These are phyloP conservation scores for Chloroidium sp. DNA, from an alignment of 163 green algal species.

Conservation along the genomic window DNA sequence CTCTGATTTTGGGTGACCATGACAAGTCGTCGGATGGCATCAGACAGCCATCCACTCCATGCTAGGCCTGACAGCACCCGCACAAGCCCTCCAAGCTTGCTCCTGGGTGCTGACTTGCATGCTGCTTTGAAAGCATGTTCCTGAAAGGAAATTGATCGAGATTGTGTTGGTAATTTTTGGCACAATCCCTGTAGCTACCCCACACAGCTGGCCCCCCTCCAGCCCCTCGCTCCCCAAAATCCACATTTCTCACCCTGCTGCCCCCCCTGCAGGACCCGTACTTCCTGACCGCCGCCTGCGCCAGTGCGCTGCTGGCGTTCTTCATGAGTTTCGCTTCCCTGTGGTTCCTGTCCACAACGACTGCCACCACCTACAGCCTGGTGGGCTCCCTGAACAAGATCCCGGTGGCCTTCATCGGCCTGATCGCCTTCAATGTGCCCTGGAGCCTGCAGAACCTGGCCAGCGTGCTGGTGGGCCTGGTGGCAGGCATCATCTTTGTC, in stretches of 20 bases:
- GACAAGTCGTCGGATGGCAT: no score
- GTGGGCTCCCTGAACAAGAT: constrained; percentile 85
- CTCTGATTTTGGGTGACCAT: no score
- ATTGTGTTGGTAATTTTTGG: no score
- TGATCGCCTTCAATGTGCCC: constrained; percentile 62
- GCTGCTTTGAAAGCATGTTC: no score
- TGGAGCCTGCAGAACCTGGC: constrained; percentile 63
- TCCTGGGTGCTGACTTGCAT: no score
- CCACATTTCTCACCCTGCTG: constrained; percentile 29
- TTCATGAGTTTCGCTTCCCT: constrained; percentile 74
- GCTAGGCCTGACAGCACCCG: no score
- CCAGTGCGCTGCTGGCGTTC: constrained; percentile 68
- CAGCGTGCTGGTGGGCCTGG: constrained; percentile 64
- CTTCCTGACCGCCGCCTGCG: constrained; percentile 58
- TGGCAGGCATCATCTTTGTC: constrained; percentile 72
- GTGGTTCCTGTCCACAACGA: constrained; percentile 83
- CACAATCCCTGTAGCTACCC: no score
- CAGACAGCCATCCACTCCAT: no score
- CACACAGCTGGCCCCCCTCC: no score
- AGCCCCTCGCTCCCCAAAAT: no score
- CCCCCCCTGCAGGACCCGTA: constrained; percentile 51
- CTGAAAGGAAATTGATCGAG: no score
- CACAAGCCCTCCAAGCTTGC: no score
- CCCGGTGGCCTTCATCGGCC: constrained; percentile 69
- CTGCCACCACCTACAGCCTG: constrained; percentile 74